Conservation (phyloP, 306 rosid species). For the Dryas alaskensis region DNA sequence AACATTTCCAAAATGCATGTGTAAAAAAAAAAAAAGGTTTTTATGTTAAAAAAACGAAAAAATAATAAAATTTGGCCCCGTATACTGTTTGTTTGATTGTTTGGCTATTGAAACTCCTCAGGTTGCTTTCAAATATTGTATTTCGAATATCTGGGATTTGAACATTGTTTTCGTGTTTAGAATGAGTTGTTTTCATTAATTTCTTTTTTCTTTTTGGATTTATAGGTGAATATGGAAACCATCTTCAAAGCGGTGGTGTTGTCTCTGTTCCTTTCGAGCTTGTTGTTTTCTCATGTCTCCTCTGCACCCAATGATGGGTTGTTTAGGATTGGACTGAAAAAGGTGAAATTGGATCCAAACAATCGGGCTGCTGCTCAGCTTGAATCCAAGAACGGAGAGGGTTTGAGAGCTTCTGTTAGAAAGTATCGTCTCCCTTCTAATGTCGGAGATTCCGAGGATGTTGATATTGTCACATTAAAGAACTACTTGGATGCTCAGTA, state of each 20-base stretch:
- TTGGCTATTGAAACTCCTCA: too few relatives aligned
- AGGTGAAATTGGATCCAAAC: constrained; percentile 40
- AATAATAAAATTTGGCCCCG: neutral
- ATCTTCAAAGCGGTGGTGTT: constrained; percentile 34
- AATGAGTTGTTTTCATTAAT: neutral
- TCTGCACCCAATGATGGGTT: constrained; percentile 50
- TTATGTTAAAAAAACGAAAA: neutral
- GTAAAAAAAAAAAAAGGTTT: neutral
- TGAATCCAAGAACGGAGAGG: constrained; percentile 36
- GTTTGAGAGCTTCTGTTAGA: constrained; percentile 32
- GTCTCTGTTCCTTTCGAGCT: constrained; percentile 42
- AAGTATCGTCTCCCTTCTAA: constrained; percentile 37
- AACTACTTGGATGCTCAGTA: constrained; percentile 96
- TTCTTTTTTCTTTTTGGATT: constrained; percentile 9
- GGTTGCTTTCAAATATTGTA: neutral
- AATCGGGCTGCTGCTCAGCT: constrained; percentile 38
- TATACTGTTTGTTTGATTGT: too few relatives aligned
- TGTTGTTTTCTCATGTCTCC: constrained; percentile 47
- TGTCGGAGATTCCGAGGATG: constrained; percentile 28
- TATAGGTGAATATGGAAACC: constrained; percentile 60
- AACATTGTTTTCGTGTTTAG: neutral
- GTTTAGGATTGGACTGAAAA: constrained; percentile 71
- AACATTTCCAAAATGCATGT: too few relatives aligned
- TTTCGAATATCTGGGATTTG: neutral
- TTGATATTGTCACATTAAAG: constrained; percentile 59